phyloP scores from a whole-genome alignment of 2,329 filamentous ascomycete species.

The Alternaria dauci region DNA sequence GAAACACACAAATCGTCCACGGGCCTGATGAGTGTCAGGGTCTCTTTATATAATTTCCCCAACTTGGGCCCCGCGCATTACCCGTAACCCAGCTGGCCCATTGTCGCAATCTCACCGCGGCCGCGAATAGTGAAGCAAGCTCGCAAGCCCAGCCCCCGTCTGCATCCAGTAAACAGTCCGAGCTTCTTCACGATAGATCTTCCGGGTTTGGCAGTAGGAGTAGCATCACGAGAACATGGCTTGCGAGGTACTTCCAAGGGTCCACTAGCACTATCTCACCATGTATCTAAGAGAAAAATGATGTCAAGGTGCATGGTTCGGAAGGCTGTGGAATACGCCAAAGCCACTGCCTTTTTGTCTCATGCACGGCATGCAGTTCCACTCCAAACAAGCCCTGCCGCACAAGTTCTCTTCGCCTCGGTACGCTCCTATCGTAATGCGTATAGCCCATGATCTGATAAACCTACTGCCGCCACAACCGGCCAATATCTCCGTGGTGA shows the following conservation, averaged over 20 bases:
- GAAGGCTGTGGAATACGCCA: neutral
- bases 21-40: conserved; percentile 3
- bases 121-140: conserved; percentile 21
- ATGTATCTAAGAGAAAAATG: neutral
- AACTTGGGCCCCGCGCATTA: conserved; percentile 16
- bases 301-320: conserved; percentile 7
- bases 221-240: conserved; percentile 3
- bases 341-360: neutral
- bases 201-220: conserved; percentile 2
- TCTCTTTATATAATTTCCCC: conserved; percentile 22
- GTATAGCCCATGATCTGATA: neutral
- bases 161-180: conserved; percentile 3
- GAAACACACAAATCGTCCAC: conserved; percentile 11
- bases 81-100: conserved; percentile 16
- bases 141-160: conserved; percentile 23
- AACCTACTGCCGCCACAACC: conserved; percentile 14
- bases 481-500: conserved; percentile 10
- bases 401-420: conserved; percentile 2
- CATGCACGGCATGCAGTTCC: neutral
- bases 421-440: conserved; percentile 11
- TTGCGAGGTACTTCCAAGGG: conserved; percentile 2
- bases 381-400: neutral
- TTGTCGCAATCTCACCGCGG: conserved; percentile 13
- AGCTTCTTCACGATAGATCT: conserved; percentile 11
- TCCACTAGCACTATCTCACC: neutral